Conservation (phyloP, 2,329 filamentous ascomycete species). For the Arthrobotrys iridis region DNA sequence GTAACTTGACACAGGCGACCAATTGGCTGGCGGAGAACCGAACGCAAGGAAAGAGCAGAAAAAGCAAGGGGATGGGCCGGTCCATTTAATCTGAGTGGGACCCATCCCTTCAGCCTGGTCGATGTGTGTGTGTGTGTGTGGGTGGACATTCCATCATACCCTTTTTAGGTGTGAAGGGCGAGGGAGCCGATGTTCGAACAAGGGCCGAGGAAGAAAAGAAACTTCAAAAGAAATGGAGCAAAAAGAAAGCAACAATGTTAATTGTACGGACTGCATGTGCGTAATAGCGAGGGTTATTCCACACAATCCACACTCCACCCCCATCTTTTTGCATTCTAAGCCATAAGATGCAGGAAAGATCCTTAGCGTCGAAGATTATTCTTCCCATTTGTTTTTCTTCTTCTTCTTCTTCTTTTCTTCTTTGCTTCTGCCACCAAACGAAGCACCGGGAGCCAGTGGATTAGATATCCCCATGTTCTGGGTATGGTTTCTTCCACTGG, state of each 20-base stretch:
- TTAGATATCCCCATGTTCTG: slow-evolving; percentile 47
- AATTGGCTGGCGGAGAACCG: slow-evolving; percentile 51
- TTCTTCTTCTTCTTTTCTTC: background rate
- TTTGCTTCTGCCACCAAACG: slow-evolving; percentile 22
- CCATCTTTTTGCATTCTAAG: slow-evolving; percentile 46
- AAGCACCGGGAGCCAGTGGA: slow-evolving; percentile 37
- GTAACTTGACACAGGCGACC: slow-evolving; percentile 36
- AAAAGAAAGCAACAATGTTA: slow-evolving; percentile 16
- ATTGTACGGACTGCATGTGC: slow-evolving; percentile 30
- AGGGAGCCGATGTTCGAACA: slow-evolving; percentile 53
- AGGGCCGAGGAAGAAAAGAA: slow-evolving; percentile 42
- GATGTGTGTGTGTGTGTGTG: slow-evolving; percentile 27
- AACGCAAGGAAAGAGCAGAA: slow-evolving; percentile 35
- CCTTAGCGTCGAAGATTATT: slow-evolving; percentile 36
- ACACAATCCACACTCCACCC: slow-evolving; percentile 2
- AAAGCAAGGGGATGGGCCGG: slow-evolving; percentile 33
- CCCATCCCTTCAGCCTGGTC: slow-evolving; percentile 44
- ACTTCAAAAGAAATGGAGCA: slow-evolving; percentile 9
- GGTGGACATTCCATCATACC: slow-evolving; percentile 52
- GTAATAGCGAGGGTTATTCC: slow-evolving; percentile 49
- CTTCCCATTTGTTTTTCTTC: background rate
- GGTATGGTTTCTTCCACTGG: slow-evolving; percentile 29
- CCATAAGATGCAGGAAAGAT: slow-evolving; percentile 46
- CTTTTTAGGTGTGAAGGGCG: slow-evolving; percentile 45
- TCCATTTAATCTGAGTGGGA: slow-evolving; percentile 51